Evolutionary conservation across 257 asterid species (phyloP).

Genomic region (Handroanthus guayacan): DNA sequence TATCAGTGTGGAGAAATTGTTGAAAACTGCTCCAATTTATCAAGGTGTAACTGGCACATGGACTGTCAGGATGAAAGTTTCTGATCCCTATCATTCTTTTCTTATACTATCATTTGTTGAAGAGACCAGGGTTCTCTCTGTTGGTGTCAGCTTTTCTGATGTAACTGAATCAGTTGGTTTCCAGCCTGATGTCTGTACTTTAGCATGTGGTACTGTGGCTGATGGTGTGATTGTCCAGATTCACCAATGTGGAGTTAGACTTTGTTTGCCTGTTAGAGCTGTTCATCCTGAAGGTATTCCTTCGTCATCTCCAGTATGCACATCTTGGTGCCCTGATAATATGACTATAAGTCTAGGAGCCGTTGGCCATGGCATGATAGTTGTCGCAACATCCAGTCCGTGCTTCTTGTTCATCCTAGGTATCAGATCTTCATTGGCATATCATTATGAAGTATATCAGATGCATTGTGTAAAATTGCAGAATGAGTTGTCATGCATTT

Average conservation of each 20-base stretch:
- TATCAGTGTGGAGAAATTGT: constrained; percentile 85
- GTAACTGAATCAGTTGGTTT: constrained; percentile 92
- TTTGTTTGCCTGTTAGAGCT: constrained; percentile 66
- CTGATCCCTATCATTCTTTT: constrained; percentile 87
- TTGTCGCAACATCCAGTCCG: constrained; percentile 88
- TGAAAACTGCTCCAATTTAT: constrained; percentile 89
- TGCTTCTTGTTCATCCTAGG: constrained; percentile 81
- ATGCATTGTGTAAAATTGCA: constrained; percentile 78
- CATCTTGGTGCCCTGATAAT: constrained; percentile 77
- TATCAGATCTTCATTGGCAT: constrained; percentile 53
- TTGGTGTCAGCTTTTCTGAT: constrained; percentile 91
- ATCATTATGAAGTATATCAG: constrained; percentile 66
- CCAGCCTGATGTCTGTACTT: constrained; percentile 83
- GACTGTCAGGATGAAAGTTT: constrained; percentile 75
- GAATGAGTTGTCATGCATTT: constrained; percentile 90
- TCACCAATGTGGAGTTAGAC: constrained; percentile 80
- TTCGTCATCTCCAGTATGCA: constrained; percentile 60
- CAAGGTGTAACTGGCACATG: constrained; percentile 95
- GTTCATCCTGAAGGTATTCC: constrained; percentile 68
- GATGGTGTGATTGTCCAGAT: constrained; percentile 86
- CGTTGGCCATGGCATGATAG: constrained; percentile 81
- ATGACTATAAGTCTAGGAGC: constrained; percentile 89
- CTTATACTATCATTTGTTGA: constrained; percentile 93
- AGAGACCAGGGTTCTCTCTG: constrained; percentile 97
- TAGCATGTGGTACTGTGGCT: constrained; percentile 92